phyloP scores from a whole-genome alignment of 2,329 filamentous ascomycete species.

The Fusarium begoniae region DNA sequence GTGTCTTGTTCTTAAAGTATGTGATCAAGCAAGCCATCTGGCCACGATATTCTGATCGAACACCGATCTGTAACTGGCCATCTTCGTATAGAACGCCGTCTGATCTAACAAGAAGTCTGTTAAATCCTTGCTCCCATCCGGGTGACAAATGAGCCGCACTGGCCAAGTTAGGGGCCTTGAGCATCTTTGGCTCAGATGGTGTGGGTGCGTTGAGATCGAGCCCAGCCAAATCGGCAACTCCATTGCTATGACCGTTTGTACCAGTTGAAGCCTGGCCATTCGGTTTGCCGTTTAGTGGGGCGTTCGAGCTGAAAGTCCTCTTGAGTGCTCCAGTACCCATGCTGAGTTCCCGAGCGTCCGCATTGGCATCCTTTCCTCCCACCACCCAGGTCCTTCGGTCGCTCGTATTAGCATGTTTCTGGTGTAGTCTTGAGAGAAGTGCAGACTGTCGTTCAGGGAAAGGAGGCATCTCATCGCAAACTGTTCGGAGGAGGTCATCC shows the following conservation, averaged over 20 bases:
- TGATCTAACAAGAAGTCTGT: slow-evolving; percentile 78
- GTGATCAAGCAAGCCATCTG: slow-evolving; percentile 95
- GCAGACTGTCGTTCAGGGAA: slow-evolving; percentile 96
- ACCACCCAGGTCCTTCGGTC: slow-evolving; percentile 98
- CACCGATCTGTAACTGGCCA: slow-evolving; percentile 88
- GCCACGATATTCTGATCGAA: slow-evolving; percentile 94
- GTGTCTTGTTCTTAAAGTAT: slow-evolving; percentile 95
- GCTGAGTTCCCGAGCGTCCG: slow-evolving; percentile 79
- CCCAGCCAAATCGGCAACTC: slow-evolving; percentile 76
- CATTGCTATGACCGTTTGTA: slow-evolving; percentile 60
- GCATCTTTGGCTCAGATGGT: slow-evolving; percentile 63
- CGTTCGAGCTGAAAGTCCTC: slow-evolving; percentile 79
- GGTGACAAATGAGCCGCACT: slow-evolving; percentile 92
- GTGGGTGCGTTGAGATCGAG: slow-evolving; percentile 77
- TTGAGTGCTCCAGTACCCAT: slow-evolving; percentile 86
- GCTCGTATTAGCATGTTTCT: slow-evolving; percentile 91
- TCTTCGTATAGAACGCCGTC: slow-evolving; percentile 97
- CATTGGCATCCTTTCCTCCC: slow-evolving; percentile 94
- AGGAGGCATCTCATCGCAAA: slow-evolving; percentile 98
- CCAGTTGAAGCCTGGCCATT: slow-evolving; percentile 56
- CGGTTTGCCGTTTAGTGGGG: slow-evolving; percentile 59
- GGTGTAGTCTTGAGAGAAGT: slow-evolving; percentile 88
- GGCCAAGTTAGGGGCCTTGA: slow-evolving; percentile 83
- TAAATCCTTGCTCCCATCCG: slow-evolving; percentile 92
- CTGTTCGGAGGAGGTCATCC: slow-evolving; percentile 89